These are phyloP conservation scores for Cudoniella acicularis DNA, from an alignment of 495 filamentous ascomycete genomes.

Conservation along the genomic window DNA sequence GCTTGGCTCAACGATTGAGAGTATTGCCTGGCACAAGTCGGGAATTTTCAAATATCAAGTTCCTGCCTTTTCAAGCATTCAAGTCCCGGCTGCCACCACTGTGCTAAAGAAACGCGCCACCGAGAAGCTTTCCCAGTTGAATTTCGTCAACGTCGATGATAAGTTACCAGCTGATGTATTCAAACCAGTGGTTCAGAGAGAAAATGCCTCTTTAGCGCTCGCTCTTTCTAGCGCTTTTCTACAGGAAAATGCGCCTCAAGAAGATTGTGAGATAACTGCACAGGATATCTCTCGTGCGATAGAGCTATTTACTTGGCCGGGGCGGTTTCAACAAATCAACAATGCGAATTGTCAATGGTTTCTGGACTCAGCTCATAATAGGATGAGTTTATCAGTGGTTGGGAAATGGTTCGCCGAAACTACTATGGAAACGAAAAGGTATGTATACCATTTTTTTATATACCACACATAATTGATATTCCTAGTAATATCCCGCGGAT, in stretches of 20 bases:
- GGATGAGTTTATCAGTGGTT: conserved; percentile 36
- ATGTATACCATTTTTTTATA: not conserved
- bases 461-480: not conserved
- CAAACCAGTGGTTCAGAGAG: conserved; percentile 66
- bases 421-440: conserved; percentile 15
- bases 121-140: conserved; percentile 57
- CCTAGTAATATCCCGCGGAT: not conserved
- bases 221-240: conserved; percentile 59
- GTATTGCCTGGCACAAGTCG: conserved; percentile 94
- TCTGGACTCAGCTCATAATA: conserved; percentile 47
- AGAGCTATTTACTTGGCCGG: conserved; percentile 37
- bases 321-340: conserved; percentile 39
- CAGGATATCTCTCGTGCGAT: conserved; percentile 31
- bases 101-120: conserved; percentile 66
- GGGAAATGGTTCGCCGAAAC: conserved; percentile 40
- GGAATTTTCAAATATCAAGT: conserved; percentile 77
- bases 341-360: conserved; percentile 34
- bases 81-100: conserved; percentile 57
- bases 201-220: conserved; percentile 78
- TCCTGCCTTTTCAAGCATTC: conserved; percentile 71
- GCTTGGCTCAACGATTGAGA: conserved; percentile 75
- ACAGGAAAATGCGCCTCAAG: conserved; percentile 21
- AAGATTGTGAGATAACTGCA: conserved; percentile 3
- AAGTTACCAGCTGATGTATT: conserved; percentile 25
- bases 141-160: conserved; percentile 59